Evolutionary conservation across 2,329 filamentous ascomycete genomes (phyloP).

Genomic region (Alternaria ventricosa): DNA sequence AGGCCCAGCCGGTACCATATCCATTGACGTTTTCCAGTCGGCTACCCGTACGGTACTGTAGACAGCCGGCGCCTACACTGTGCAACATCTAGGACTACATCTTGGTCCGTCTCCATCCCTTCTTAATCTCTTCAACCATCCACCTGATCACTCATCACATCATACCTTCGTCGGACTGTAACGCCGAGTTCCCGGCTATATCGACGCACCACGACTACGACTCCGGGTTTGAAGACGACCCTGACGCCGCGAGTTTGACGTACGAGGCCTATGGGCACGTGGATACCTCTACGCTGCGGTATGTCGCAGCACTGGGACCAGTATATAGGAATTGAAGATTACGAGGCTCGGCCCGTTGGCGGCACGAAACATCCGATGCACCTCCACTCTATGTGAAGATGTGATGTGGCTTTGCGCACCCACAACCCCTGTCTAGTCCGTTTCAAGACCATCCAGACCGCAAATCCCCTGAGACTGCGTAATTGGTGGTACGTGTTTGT

Average conservation of each 20-base stretch:
- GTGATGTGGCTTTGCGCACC: not conserved
- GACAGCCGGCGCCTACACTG: not conserved
- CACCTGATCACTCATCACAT: not conserved
- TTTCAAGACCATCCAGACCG: not conserved
- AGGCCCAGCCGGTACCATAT: constrained; percentile 49
- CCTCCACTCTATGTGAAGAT: not conserved
- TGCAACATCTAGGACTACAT: not conserved
- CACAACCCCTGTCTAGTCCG: constrained; percentile 1
- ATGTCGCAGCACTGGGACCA: not conserved
- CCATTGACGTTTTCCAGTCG: too few relatives aligned
- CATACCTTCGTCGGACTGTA: not conserved
- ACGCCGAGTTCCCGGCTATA: not conserved
- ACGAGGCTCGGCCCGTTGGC: not conserved
- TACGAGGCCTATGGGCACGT: constrained; percentile 6
- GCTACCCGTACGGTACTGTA: not conserved
- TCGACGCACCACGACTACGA: not conserved
- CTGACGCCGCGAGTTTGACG: too few relatives aligned
- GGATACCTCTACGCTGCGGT: not conserved
- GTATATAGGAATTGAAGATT: not conserved
- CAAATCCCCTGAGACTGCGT: not conserved
- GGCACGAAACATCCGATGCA: not conserved
- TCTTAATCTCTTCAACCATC: not conserved
- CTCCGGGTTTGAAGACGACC: not conserved
- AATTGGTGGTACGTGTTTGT: constrained; percentile 1
- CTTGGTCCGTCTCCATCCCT: too few relatives aligned